Percentiles rank a stretch among this genome's conserved stretches.
Conservation (phyloP, 2,329 filamentous ascomycete genomes). For the Nothopassalora personata region DNA sequence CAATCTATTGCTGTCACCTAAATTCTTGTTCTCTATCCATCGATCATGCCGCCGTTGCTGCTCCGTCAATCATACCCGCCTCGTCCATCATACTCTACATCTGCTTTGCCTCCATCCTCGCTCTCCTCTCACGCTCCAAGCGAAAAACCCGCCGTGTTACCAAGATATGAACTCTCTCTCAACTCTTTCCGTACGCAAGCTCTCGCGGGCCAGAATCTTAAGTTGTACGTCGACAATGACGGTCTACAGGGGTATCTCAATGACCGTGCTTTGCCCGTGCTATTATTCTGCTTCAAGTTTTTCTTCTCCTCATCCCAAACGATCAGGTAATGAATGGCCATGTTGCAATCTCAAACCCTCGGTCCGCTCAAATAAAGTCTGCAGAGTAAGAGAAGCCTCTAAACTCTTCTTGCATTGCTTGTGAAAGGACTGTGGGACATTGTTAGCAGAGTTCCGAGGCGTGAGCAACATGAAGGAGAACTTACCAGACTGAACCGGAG, state of each 20-base stretch:
- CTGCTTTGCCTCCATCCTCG: background rate
- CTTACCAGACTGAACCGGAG: slow-evolving; percentile 94
- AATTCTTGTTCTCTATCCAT: background rate
- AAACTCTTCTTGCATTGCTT: slow-evolving; percentile 99
- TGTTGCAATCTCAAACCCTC: background rate
- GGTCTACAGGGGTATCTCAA: slow-evolving; percentile 4
- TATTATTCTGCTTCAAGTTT: background rate
- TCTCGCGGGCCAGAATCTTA: background rate
- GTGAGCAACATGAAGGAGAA: slow-evolving; percentile 19
- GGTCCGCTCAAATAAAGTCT: slow-evolving; percentile 64
- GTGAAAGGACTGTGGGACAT: slow-evolving; percentile 68
- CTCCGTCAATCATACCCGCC: background rate
- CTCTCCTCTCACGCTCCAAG: background rate
- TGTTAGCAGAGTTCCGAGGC: slow-evolving; percentile 28
- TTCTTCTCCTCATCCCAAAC: background rate
- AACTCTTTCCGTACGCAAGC: background rate
- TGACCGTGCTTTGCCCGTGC: background rate
- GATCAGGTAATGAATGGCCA: background rate
- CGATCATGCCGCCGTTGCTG: background rate
- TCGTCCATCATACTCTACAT: background rate
- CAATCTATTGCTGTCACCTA: background rate
- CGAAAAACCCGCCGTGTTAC: background rate
- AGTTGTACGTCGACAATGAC: background rate
- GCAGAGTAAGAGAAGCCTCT: slow-evolving; percentile 96
- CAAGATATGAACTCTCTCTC: too few relatives aligned